phyloP scores from a whole-genome alignment of 164 flowering plant genomes.

The Warburgia ugandensis region DNA sequence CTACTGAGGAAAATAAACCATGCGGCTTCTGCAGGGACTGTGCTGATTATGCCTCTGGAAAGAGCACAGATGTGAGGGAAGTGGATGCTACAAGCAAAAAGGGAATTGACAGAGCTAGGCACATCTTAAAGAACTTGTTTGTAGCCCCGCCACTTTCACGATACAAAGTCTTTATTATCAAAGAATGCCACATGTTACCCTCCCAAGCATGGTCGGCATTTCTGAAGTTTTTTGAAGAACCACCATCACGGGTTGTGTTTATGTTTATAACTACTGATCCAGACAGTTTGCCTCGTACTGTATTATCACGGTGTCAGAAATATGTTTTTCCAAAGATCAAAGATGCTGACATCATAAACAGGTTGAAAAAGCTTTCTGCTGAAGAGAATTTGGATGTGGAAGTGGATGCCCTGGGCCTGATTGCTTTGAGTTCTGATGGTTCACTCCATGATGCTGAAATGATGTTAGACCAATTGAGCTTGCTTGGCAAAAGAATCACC shows the following conservation, averaged over 20 bases:
- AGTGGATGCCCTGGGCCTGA: conserved; percentile 72
- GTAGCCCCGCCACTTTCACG: conserved; percentile 28
- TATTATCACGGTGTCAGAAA: conserved; percentile 82
- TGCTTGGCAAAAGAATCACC: conserved; percentile 81
- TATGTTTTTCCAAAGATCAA: conserved; percentile 79
- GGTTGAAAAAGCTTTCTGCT: conserved; percentile 56
- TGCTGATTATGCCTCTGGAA: conserved; percentile 51
- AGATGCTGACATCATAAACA: conserved; percentile 56
- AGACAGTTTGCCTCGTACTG: conserved; percentile 72
- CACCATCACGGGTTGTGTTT: conserved; percentile 60
- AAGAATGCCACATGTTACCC: conserved; percentile 88
- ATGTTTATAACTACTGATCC: conserved; percentile 74
- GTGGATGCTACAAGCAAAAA: conserved; percentile 70
- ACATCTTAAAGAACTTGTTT: conserved; percentile 38
- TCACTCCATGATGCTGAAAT: conserved; percentile 97
- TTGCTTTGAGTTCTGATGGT: conserved; percentile 92
- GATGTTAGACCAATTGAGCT: conserved; percentile 90
- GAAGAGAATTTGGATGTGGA: conserved; percentile 81
- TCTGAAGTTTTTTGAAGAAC: conserved; percentile 77
- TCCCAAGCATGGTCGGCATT: conserved; percentile 74
- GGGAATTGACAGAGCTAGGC: conserved; percentile 44
- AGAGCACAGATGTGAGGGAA: conserved; percentile 46
- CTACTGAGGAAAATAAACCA: conserved; percentile 61
- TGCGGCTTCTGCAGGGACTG: conserved; percentile 88
- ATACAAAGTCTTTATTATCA: conserved; percentile 65